Percentiles rank a stretch among this genome's conserved stretches.
These are phyloP conservation scores for Pseudodiploospora longispora DNA, from an alignment of 2,329 filamentous ascomycete genomes.

Conservation along the genomic window DNA sequence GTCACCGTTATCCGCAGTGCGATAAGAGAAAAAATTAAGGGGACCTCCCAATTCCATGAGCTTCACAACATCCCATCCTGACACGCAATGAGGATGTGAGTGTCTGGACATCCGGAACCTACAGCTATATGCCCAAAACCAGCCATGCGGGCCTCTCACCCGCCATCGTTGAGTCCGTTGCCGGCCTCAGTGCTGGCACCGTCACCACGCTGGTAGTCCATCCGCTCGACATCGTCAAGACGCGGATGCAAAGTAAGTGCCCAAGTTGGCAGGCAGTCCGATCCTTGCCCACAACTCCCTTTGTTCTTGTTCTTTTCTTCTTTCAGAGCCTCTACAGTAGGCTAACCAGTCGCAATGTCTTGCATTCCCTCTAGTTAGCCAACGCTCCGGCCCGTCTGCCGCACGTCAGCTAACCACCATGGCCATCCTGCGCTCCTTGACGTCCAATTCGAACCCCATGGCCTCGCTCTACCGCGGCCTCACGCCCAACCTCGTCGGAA, in stretches of 20 bases:
- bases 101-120: constrained; percentile 4
- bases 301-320: background rate
- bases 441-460: constrained; percentile 45
- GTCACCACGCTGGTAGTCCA: constrained; percentile 82
- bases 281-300: background rate
- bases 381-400: constrained; percentile 30
- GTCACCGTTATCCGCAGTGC: no score
- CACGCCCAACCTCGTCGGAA: constrained; percentile 83
- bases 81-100: constrained; percentile 16
- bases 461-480: constrained; percentile 80
- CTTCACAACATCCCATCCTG: constrained; percentile 1
- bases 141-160: constrained; percentile 58
- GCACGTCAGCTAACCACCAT: constrained; percentile 39
- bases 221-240: constrained; percentile 94
- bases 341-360: constrained; percentile 1
- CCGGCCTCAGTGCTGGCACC: constrained; percentile 82
- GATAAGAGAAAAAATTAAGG: no score
- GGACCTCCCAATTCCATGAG: constrained; percentile 3
- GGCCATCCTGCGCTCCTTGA: constrained; percentile 43
- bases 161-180: constrained; percentile 76
- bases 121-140: constrained; percentile 36
- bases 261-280: background rate
- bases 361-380: constrained; percentile 36
- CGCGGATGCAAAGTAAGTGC: constrained; percentile 72
- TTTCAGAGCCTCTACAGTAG: background rate